These are phyloP conservation scores for Actinomucor elegans DNA, from an alignment of 371 early-diverging fungal genomes.

Conservation along the genomic window DNA sequence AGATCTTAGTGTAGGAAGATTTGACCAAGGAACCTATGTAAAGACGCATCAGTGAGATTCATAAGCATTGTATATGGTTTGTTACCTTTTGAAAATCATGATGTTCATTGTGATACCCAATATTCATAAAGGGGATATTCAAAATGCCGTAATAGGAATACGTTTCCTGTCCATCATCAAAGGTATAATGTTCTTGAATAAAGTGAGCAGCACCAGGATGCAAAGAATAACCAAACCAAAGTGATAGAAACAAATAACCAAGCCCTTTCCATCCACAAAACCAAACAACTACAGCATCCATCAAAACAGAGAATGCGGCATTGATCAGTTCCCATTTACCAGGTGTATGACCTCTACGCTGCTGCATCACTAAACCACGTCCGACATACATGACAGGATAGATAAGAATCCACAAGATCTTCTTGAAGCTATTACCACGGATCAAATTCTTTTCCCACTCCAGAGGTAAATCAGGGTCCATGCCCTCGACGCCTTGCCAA, in stretches of 20 bases:
- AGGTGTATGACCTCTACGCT: constrained; percentile 60
- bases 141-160: constrained; percentile 96
- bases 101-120: constrained; percentile 97
- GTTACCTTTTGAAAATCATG: constrained; percentile 89
- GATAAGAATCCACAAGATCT: constrained; percentile 81
- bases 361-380: constrained; percentile 77
- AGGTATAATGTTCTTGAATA: constrained; percentile 97
- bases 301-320: constrained; percentile 61
- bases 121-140: constrained; percentile 83
- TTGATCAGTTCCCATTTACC: constrained; percentile 85
- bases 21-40: constrained; percentile 88
- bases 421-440: constrained; percentile 69
- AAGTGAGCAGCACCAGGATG: constrained; percentile 98
- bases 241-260: constrained; percentile 73
- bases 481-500: constrained; percentile 93
- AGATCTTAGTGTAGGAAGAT: constrained; percentile 75
- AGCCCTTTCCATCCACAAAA: constrained; percentile 72
- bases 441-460: constrained; percentile 85
- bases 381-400: constrained; percentile 92
- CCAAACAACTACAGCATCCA: constrained; percentile 58
- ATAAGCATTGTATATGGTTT: no score
- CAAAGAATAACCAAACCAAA: constrained; percentile 88
- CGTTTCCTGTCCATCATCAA: constrained; percentile 94
- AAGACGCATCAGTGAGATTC: no score
- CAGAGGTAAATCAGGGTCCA: constrained; percentile 94